Evolutionary conservation across 345 rosid species (phyloP), one percentile per base, ranked within the genome.

Genomic region (Hypericum perforatum): DNA sequence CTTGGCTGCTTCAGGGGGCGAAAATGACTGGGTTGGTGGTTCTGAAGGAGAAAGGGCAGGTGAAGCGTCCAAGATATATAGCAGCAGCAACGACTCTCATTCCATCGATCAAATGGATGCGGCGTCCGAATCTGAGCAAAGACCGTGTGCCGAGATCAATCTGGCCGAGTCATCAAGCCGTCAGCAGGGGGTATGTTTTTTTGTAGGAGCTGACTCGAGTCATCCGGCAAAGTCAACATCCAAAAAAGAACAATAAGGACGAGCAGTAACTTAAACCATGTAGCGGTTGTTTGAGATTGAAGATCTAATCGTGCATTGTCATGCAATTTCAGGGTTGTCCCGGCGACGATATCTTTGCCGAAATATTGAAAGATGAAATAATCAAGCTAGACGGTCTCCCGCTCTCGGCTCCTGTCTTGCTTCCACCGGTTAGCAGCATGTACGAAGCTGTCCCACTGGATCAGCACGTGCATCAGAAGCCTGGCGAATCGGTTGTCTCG

Each of bases 311-410:
- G 4, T 22, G 32, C 43, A 43, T 12, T 37, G n/a, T 13, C 32
- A 43, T 52, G 16, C 16, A 36, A 59, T 46, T 63, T 11, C 70
- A 76, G 84, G 91, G 74, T 54, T 52, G 48, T 0, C 74, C 61
- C 7, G 68, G 55, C 0, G 82, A 75, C 0, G 89, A 86, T 54
- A 77, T 65, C 40, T 90, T 60, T 41, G 89, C 92, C 6, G 96
- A 87, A 50, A 84, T 86, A 64, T 53, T 87, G 37, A 82, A 86
- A 6, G 92, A 86, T 47, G 98, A 87, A 52, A 87, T 87, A 60
- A 72, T 85, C 70, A 66, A 74, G 11, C 83, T 91, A 0, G 95
- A 87, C 8, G 83, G 80, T 42, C 29, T 66, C 36, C 44, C 62
- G 2, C 15, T 62, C 15, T 49, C 53, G 39, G 29, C 50, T 39